Percentiles rank a stretch among this genome's conserved stretches.
These are phyloP conservation scores for Fonsecaea multimorphosa DNA, from an alignment of 2,329 filamentous ascomycete genomes.

Conservation along the genomic window DNA sequence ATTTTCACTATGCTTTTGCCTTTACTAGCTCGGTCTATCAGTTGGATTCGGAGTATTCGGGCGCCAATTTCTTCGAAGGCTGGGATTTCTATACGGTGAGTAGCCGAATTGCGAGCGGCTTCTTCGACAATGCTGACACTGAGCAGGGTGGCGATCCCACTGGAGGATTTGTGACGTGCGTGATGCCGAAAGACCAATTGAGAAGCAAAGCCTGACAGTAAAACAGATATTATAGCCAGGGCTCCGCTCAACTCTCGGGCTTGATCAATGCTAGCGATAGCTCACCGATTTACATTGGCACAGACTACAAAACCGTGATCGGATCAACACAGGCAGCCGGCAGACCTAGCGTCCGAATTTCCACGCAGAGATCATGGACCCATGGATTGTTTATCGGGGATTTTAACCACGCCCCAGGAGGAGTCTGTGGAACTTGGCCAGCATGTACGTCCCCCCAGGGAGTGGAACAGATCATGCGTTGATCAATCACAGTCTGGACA, in stretches of 20 bases:
- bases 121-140: slow-evolving; percentile 9
- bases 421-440: slow-evolving; percentile 50
- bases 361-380: slow-evolving; percentile 42
- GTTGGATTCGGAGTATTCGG: slow-evolving; percentile 41
- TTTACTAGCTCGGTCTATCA: slow-evolving; percentile 34
- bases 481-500: slow-evolving; percentile 48
- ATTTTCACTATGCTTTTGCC: slow-evolving; percentile 25
- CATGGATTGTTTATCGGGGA: slow-evolving; percentile 48
- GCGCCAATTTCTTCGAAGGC: slow-evolving; percentile 48
- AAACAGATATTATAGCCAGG: slow-evolving; percentile 43
- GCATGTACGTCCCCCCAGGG: slow-evolving; percentile 34
- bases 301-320: slow-evolving; percentile 40
- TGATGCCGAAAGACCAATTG: slow-evolving; percentile 44
- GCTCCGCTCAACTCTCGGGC: slow-evolving; percentile 34
- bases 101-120: neutral
- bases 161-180: slow-evolving; percentile 46
- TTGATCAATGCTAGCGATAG: slow-evolving; percentile 36
- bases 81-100: slow-evolving; percentile 48
- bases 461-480: neutral
- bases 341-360: slow-evolving; percentile 43
- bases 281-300: slow-evolving; percentile 44
- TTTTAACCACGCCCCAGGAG: slow-evolving; percentile 45
- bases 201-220: neutral
- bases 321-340: slow-evolving; percentile 37
- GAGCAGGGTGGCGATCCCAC: slow-evolving; percentile 44